A percentile compares a stretch with the other conserved stretches of the same genome.
These are phyloP conservation scores for Cornus controversa DNA, from an alignment of 148 eudicot genomes.

Conservation along the genomic window DNA sequence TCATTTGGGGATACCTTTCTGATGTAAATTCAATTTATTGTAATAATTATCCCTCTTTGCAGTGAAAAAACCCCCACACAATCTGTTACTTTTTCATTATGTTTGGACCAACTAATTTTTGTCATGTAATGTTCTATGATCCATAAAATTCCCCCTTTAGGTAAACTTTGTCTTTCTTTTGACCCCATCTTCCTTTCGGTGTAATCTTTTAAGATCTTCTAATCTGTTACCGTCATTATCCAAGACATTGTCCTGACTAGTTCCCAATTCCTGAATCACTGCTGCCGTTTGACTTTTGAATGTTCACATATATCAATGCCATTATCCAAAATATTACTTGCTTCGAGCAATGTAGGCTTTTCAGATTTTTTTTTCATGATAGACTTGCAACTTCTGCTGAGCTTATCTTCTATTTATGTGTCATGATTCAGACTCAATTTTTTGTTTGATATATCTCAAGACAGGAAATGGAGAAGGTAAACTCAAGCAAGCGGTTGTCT, in stretches of 20 bases:
- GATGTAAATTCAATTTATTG: not conserved
- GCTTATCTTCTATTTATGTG: not conserved
- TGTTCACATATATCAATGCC: not conserved
- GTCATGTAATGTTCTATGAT: not conserved
- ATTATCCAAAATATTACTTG: no score
- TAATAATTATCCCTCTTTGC: not conserved
- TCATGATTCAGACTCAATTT: not conserved
- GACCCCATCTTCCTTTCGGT: not conserved
- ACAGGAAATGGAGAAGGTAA: conserved; percentile 84
- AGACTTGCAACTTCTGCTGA: not conserved
- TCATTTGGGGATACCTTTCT: not conserved
- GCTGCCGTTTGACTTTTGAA: not conserved
- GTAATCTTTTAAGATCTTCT: not conserved
- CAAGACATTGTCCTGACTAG: not conserved
- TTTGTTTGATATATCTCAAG: conserved; percentile 22
- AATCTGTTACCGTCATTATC: no score
- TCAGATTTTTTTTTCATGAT: not conserved
- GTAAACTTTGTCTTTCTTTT: not conserved
- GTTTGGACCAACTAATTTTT: not conserved
- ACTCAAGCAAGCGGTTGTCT: conserved; percentile 59
- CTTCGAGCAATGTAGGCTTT: not conserved
- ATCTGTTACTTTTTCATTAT: not conserved
- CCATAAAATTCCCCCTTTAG: not conserved
- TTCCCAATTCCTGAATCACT: not conserved
- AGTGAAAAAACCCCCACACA: not conserved